These are phyloP conservation scores for Xylaria palmicola DNA, from an alignment of 495 filamentous ascomycete genomes.

Conservation along the genomic window DNA sequence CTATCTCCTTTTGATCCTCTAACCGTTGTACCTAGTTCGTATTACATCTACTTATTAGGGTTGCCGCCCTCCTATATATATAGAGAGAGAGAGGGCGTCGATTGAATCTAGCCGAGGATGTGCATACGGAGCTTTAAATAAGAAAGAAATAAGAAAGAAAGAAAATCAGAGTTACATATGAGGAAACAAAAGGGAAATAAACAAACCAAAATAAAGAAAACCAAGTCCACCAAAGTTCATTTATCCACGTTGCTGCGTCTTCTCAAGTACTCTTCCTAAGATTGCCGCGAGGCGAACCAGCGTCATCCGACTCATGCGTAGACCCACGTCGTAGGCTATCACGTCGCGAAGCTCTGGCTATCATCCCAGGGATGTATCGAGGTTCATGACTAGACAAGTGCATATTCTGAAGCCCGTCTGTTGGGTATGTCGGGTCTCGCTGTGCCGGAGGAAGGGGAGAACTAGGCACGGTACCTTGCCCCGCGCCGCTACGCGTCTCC, in stretches of 20 bases:
- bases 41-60: too few species aligned
- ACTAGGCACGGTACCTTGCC: background rate
- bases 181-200: too few species aligned
- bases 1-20: too few species aligned
- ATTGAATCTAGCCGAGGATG: too few species aligned
- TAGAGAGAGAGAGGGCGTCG: too few species aligned
- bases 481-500: slow-evolving; percentile 16
- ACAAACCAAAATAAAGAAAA: background rate
- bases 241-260: slow-evolving; percentile 11
- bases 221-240: background rate
- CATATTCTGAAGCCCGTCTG: slow-evolving; percentile 26
- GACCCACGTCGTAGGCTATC: slow-evolving; percentile 45
- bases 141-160: too few species aligned
- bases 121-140: too few species aligned
- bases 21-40: too few species aligned
- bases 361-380: slow-evolving; percentile 69
- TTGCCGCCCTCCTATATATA: too few species aligned
- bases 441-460: slow-evolving; percentile 4
- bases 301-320: slow-evolving; percentile 39
- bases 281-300: slow-evolving; percentile 3
- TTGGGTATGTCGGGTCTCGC: slow-evolving; percentile 22
- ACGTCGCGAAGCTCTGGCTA: slow-evolving; percentile 57
- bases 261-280: slow-evolving; percentile 14
- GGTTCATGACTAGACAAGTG: slow-evolving; percentile 60
- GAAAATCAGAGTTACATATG: too few species aligned